Conservation (phyloP, 1,284 basidiomycete species). For the Peniophora sp. region DNA sequence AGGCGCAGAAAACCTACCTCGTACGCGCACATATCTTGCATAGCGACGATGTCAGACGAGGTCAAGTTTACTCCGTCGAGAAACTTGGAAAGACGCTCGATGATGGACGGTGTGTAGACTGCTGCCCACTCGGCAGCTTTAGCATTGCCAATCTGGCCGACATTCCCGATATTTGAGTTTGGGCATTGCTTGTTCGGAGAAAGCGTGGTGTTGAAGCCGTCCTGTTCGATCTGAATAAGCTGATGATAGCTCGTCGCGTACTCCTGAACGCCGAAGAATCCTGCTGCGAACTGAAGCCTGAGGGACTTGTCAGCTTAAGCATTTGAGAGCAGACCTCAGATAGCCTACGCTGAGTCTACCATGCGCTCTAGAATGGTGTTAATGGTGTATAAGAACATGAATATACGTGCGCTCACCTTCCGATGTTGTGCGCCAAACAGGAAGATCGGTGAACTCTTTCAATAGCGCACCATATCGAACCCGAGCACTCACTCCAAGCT, state of each 20-base stretch:
- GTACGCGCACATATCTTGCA: constrained; percentile 52
- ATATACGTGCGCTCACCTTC: constrained; percentile 23
- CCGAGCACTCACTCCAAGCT: constrained; percentile 39
- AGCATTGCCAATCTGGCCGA: constrained; percentile 21
- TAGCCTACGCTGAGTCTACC: constrained; percentile 45
- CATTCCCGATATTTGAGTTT: constrained; percentile 29
- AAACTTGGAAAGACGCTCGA: constrained; percentile 35
- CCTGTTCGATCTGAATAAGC: constrained; percentile 42
- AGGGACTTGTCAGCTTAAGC: neutral
- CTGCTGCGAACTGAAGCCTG: constrained; percentile 47
- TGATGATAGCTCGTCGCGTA: constrained; percentile 39
- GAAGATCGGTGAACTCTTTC: constrained; percentile 40
- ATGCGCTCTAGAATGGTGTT: constrained; percentile 27
- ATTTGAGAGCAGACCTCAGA: neutral
- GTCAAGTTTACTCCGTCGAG: constrained; percentile 45
- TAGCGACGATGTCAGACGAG: constrained; percentile 32
- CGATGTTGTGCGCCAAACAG: constrained; percentile 56
- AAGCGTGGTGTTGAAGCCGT: constrained; percentile 52
- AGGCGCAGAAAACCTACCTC: constrained; percentile 27
- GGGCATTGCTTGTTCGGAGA: constrained; percentile 38
- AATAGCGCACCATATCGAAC: constrained; percentile 52
- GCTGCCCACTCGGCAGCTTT: constrained; percentile 37
- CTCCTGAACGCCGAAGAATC: constrained; percentile 51
- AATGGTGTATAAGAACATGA: neutral
- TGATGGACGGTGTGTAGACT: constrained; percentile 45